Conservation (phyloP, 495 filamentous ascomycete genomes). For the Penicillium cinerascens region DNA sequence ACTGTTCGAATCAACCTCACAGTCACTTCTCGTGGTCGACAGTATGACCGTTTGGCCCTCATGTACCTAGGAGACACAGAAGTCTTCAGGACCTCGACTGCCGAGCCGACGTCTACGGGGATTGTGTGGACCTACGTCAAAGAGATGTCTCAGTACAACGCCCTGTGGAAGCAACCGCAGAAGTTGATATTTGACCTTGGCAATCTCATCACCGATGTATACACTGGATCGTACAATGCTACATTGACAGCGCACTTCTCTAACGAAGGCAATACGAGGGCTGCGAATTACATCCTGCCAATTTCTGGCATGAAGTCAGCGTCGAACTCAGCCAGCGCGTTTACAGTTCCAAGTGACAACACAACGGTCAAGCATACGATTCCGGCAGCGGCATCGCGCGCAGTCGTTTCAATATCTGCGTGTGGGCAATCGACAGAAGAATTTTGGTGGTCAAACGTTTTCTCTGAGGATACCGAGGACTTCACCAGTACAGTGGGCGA, state of each 20-base stretch:
- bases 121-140: constrained; percentile 78
- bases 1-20: constrained; percentile 79
- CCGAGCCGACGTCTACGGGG: constrained; percentile 69
- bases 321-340: constrained; percentile 58
- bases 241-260: constrained; percentile 75
- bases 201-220: constrained; percentile 69
- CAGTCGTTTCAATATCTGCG: constrained; percentile 71
- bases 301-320: constrained; percentile 61
- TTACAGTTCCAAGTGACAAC: constrained; percentile 62
- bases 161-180: constrained; percentile 63
- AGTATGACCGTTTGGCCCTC: constrained; percentile 76
- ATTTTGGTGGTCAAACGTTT: constrained; percentile 87
- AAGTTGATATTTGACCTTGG: constrained; percentile 83
- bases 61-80: constrained; percentile 82
- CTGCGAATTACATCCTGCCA: constrained; percentile 68
- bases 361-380: constrained; percentile 54
- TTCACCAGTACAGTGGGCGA: constrained; percentile 55
- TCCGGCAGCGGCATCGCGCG: constrained; percentile 61
- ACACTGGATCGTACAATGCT: constrained; percentile 79
- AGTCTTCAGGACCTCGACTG: constrained; percentile 82
- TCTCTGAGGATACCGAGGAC: constrained; percentile 57
- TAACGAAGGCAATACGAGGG: constrained; percentile 37
- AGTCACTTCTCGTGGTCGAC: constrained; percentile 66
- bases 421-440: constrained; percentile 78
- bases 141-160: constrained; percentile 73